Percentiles rank a stretch among this genome's conserved stretches.
phyloP scores from a whole-genome alignment of 306 rosid species.

The Cucurbita maxima region DNA sequence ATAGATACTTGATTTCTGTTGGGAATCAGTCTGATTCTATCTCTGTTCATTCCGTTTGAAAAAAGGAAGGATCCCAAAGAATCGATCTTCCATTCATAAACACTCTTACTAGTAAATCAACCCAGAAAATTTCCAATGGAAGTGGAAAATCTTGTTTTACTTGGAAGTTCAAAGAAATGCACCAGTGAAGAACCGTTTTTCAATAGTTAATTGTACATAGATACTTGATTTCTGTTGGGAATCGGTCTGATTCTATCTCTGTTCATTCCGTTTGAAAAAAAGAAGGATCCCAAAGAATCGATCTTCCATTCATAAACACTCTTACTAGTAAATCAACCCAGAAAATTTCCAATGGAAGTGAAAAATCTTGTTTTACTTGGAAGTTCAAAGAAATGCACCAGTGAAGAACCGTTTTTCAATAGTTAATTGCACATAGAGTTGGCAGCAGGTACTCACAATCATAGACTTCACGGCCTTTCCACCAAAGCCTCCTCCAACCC shows the following conservation, averaged over 20 bases:
- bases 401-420: not conserved
- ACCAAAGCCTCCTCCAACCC: constrained; percentile 96
- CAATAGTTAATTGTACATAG: not conserved
- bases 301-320: too few species aligned
- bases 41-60: too few species aligned
- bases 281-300: too few species aligned
- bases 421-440: not conserved
- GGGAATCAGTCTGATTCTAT: too few species aligned
- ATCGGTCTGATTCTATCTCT: too few species aligned
- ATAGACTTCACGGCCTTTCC: constrained; percentile 56
- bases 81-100: not conserved
- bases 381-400: not conserved
- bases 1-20: too few species aligned
- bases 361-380: not conserved
- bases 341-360: not conserved
- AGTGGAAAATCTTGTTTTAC: not conserved
- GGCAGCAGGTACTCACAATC: constrained; percentile 42
- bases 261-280: too few species aligned
- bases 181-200: not conserved
- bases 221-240: not conserved
- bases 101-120: not conserved
- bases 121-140: not conserved
- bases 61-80: too few species aligned
- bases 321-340: not conserved
- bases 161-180: not conserved